Evolutionary conservation across 805 yeast species (phyloP), one percentile per base, ranked within the genome.

Genomic region (Saturnispora ahearnii): DNA sequence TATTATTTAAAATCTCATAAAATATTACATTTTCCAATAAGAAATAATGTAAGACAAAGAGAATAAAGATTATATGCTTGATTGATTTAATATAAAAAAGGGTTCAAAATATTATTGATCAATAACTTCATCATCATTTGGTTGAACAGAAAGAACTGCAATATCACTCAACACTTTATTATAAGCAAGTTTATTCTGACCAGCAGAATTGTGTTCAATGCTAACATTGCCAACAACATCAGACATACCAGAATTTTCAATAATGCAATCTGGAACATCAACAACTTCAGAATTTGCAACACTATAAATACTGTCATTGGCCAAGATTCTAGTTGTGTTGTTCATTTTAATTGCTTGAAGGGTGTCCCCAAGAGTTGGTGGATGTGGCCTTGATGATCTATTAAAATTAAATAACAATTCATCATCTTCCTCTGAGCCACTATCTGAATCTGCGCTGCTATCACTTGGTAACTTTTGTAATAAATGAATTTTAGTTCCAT

Each of bases 241-340:
- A 22, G 15, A 22, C 30, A 38, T 38, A 8, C 42, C 42, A 38
- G 42, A 22, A 2, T 43, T 36, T 24, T 45, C 49, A 31, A 47
- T 48, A 13, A 54, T 47, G 31, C 45, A 41, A 4, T 46, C 50
- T 9, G 57, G 57, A 18, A 54, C 57, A 36, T 54, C 57, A 32
- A 52, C 50, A 21, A 54, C 46, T 31, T 48, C 48, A 7, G 54
- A 48, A 7, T 34, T 50, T 9, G 48, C 36, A 13, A 30, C 32
- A 9, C 36, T 24, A 18, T 33, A 38, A 1, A 52, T 33, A 36
- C 50, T 40, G 2, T 26, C 44, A 42, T 42, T 42, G 5, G 44
- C 34, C 7, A 46, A 36, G 32, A 44, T 43, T 37, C 31, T 32
- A 11, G 44, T 30, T 29, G 45, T 6, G 28, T 24, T 46, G 12